phyloP scores from a whole-genome alignment of 805 yeast species.

The Lipomyces lipofer region DNA sequence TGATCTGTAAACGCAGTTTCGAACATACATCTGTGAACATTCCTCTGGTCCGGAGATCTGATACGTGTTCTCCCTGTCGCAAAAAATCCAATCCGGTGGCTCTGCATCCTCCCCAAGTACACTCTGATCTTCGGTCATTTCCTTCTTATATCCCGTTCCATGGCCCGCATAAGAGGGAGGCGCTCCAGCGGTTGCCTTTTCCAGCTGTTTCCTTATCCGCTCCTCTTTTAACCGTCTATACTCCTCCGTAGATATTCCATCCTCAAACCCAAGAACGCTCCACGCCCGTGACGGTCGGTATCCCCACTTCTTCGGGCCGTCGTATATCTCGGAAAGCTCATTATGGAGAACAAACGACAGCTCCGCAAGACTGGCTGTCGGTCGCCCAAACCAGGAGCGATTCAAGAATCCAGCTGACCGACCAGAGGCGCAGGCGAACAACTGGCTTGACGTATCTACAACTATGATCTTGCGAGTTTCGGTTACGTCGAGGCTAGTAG shows the following conservation, averaged over 20 bases:
- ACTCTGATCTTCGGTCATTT: constrained; percentile 15
- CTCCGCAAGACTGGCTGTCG: constrained; percentile 27
- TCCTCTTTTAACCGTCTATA: constrained; percentile 5
- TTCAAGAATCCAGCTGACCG: constrained; percentile 31
- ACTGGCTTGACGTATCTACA: constrained; percentile 26
- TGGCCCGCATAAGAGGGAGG: too few relatives aligned
- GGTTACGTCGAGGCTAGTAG: constrained; percentile 1
- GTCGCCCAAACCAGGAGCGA: constrained; percentile 27
- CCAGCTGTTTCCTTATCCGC: neutral
- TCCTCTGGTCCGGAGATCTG: constrained; percentile 26
- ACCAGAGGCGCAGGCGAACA: constrained; percentile 32
- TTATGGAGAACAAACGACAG: constrained; percentile 29
- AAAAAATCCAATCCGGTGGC: constrained; percentile 28
- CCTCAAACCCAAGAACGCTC: constrained; percentile 4
- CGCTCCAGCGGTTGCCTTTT: neutral
- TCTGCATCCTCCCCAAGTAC: constrained; percentile 13
- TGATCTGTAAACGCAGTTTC: neutral
- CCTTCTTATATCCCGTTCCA: neutral
- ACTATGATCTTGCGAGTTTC: constrained; percentile 21
- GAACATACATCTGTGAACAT: constrained; percentile 26
- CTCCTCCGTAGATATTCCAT: constrained; percentile 7
- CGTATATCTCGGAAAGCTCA: constrained; percentile 25
- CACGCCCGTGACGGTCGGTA: constrained; percentile 32
- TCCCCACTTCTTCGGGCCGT: constrained; percentile 29
- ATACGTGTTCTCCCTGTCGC: constrained; percentile 20